A percentile compares a stretch with the other conserved stretches of the same genome.
phyloP scores from a whole-genome alignment of 2,329 filamentous ascomycete species.

The Endothia cerciana region DNA sequence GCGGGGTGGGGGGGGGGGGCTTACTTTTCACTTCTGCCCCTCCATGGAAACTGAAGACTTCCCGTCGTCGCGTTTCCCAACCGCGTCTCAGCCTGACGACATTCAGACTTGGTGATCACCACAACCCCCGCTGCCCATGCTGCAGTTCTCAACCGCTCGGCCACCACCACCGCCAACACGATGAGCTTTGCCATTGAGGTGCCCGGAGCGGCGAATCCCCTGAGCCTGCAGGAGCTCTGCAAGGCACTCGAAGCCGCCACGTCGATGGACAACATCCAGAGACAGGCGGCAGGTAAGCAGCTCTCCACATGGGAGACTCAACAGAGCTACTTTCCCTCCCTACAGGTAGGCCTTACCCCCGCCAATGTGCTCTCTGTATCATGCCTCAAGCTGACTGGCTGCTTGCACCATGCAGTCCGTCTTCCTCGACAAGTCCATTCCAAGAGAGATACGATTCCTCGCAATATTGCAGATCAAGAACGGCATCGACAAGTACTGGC shows the following conservation, averaged over 20 bases:
- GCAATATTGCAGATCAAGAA: slow-evolving; percentile 96
- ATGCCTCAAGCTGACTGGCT: not conserved
- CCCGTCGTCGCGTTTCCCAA: slow-evolving; percentile 1
- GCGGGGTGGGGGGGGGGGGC: not conserved
- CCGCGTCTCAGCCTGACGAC: not conserved
- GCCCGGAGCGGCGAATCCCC: slow-evolving; percentile 77
- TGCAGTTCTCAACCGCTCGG: not conserved
- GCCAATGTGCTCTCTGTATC: not conserved
- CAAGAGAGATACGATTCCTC: slow-evolving; percentile 80
- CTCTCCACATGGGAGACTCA: slow-evolving; percentile 72
- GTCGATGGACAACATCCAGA: slow-evolving; percentile 63
- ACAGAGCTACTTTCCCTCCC: slow-evolving; percentile 66
- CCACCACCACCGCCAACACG: slow-evolving; percentile 5
- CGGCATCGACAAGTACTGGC: slow-evolving; percentile 94
- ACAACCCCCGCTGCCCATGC: not conserved
- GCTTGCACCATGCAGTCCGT: slow-evolving; percentile 58
- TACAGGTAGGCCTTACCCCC: slow-evolving; percentile 59
- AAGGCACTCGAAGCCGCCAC: slow-evolving; percentile 66
- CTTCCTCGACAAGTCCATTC: slow-evolving; percentile 79
- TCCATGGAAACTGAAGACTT: not conserved
- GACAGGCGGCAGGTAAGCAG: slow-evolving; percentile 71
- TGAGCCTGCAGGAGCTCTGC: slow-evolving; percentile 66
- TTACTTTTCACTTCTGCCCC: not conserved
- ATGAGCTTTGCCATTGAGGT: slow-evolving; percentile 80
- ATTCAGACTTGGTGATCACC: slow-evolving; percentile 1